Percentiles rank a stretch among this genome's conserved stretches.
These are phyloP conservation scores for Globisporangium paroecandrum DNA, from an alignment of 352 stramenopile genomes.

Conservation along the genomic window DNA sequence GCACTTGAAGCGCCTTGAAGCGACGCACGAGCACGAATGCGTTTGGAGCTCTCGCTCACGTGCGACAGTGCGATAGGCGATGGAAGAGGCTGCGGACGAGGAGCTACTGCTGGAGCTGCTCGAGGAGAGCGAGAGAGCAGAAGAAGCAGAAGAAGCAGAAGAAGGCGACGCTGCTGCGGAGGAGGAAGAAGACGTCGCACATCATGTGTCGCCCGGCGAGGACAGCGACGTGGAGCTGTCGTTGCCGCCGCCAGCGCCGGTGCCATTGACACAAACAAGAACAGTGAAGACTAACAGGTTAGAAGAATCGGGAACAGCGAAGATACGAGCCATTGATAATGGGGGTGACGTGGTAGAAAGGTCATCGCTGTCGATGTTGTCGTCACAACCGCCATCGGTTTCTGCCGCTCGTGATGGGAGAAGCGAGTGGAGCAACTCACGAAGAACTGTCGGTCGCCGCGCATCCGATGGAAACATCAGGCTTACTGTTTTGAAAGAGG, in stretches of 20 bases:
- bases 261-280: neutral
- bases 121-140: neutral
- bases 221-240: neutral
- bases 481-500: neutral
- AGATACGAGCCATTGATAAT: neutral
- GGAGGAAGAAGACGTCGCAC: neutral
- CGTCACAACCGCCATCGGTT: neutral
- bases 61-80: neutral
- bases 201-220: too few relatives aligned
- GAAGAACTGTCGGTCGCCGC: neutral
- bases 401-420: too few relatives aligned
- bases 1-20: neutral
- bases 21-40: neutral
- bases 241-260: too few relatives aligned
- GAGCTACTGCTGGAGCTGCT: neutral
- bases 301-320: neutral
- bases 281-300: neutral
- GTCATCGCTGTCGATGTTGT: neutral
- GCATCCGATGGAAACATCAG: neutral
- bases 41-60: neutral
- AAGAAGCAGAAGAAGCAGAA: neutral
- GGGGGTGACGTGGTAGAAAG: neutral
- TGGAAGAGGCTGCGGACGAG: neutral
- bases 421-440: conserved; percentile 9
- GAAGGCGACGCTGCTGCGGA: neutral